A percentile compares a stretch with the other conserved stretches of the same genome.
These are phyloP conservation scores for Begonia masoniana DNA, from an alignment of 306 rosid genomes.

Conservation along the genomic window DNA sequence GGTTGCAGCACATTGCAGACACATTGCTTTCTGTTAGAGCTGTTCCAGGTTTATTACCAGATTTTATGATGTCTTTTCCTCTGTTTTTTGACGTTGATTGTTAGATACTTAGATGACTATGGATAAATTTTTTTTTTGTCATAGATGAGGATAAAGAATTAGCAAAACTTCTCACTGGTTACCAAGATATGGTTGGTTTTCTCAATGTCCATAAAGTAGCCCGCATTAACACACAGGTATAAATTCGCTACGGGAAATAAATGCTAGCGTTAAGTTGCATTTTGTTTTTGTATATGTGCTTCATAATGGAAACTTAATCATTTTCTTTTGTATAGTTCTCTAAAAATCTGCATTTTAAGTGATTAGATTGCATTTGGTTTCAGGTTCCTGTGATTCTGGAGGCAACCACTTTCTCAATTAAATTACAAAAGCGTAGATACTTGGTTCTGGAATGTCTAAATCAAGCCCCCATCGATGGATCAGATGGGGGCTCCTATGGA, in stretches of 20 bases:
- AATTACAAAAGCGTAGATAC: conserved; percentile 64
- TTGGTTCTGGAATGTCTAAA: conserved; percentile 78
- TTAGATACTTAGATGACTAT: too few relatives aligned
- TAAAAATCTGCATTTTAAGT: too few relatives aligned
- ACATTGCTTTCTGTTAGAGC: conserved; percentile 72
- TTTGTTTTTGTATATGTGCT: too few relatives aligned
- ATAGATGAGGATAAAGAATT: conserved; percentile 84
- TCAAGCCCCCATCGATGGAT: conserved; percentile 74
- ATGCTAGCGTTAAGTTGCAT: too few relatives aligned
- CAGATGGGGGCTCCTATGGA: conserved; percentile 68
- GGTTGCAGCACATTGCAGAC: conserved; percentile 92
- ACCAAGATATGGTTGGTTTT: conserved; percentile 88
- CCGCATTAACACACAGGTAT: conserved; percentile 70
- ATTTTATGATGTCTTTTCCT: conserved; percentile 3
- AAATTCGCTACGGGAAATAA: too few relatives aligned
- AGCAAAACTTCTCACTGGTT: conserved; percentile 80
- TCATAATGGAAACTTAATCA: too few relatives aligned
- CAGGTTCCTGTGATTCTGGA: conserved; percentile 80
- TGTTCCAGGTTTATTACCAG: conserved; percentile 55
- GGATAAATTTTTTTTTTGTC: neutral
- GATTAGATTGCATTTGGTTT: conserved; percentile 7
- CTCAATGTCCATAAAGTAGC: conserved; percentile 71
- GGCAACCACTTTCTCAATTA: conserved; percentile 63
- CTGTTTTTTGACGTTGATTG: neutral
- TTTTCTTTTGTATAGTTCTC: too few relatives aligned